Conservation (phyloP, 257 asterid genomes). For the Leptodermis oblonga region DNA sequence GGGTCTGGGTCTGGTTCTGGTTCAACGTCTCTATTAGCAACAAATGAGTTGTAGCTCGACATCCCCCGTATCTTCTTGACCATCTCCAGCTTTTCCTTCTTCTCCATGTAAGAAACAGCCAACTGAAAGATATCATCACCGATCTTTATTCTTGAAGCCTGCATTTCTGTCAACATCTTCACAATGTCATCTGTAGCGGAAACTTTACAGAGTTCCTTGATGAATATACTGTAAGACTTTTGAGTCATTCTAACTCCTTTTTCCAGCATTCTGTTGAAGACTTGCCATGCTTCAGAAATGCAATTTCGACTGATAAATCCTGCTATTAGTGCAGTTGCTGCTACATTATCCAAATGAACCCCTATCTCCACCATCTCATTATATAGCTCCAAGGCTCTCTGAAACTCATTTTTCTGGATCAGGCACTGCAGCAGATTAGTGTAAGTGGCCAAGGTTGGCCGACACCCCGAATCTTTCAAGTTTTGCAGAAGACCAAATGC, state of each 20-base stretch:
- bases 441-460: constrained; percentile 45
- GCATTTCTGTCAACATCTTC: constrained; percentile 53
- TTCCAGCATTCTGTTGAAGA: constrained; percentile 50
- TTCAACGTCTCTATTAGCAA: constrained; percentile 14
- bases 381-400: constrained; percentile 54
- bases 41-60: constrained; percentile 20
- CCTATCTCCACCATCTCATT: constrained; percentile 60
- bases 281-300: constrained; percentile 52
- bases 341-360: constrained; percentile 52
- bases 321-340: constrained; percentile 53
- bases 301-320: constrained; percentile 58
- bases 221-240: constrained; percentile 43
- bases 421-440: constrained; percentile 65
- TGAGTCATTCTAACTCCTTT: constrained; percentile 46
- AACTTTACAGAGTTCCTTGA: constrained; percentile 67
- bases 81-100: constrained; percentile 44
- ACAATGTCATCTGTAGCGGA: constrained; percentile 51
- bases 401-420: constrained; percentile 51
- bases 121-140: constrained; percentile 38
- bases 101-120: constrained; percentile 45
- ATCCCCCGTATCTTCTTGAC: constrained; percentile 33
- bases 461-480: constrained; percentile 43
- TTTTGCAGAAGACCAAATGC: constrained; percentile 54
- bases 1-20: no score
- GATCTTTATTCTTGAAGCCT: constrained; percentile 27